Conservation (phyloP, 2,329 filamentous ascomycete species). For the Colletotrichum higginsianum region DNA sequence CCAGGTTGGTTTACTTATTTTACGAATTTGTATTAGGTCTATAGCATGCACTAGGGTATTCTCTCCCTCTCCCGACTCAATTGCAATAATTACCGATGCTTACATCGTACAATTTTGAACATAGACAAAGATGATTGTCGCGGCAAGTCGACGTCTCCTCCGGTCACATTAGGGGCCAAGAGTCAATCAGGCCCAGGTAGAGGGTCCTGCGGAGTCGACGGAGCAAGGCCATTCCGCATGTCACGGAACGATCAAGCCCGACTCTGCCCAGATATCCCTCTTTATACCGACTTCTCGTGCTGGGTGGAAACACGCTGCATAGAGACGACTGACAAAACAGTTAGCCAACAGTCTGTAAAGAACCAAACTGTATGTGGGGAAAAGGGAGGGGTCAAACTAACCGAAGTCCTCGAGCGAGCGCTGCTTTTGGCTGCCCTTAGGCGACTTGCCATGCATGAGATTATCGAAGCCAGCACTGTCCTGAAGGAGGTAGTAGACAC, state of each 20-base stretch:
- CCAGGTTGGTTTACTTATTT: slow-evolving; percentile 19
- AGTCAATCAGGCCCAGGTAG: slow-evolving; percentile 35
- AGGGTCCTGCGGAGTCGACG: slow-evolving; percentile 25
- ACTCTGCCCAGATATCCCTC: slow-evolving; percentile 16
- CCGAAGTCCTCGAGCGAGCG: slow-evolving; percentile 87
- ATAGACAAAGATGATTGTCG: slow-evolving; percentile 36
- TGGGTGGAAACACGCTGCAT: slow-evolving; percentile 92
- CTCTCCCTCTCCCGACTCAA: slow-evolving; percentile 28
- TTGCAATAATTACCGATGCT: slow-evolving; percentile 42
- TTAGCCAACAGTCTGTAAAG: slow-evolving; percentile 60
- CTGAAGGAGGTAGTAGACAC: slow-evolving; percentile 82
- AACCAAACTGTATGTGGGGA: slow-evolving; percentile 12
- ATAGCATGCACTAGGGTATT: slow-evolving; percentile 36
- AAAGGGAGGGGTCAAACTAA: slow-evolving; percentile 56
- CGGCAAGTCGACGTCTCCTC: slow-evolving; percentile 29
- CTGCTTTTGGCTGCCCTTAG: slow-evolving; percentile 86
- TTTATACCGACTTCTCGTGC: slow-evolving; percentile 88
- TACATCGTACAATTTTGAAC: slow-evolving; percentile 43
- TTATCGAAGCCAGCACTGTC: slow-evolving; percentile 88
- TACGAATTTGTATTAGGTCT: slow-evolving; percentile 43
- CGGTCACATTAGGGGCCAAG: slow-evolving; percentile 36
- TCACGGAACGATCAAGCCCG: slow-evolving; percentile 14
- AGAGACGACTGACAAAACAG: slow-evolving; percentile 77
- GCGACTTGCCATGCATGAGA: slow-evolving; percentile 91
- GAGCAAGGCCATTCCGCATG: background rate